Percentiles rank a stretch among this genome's conserved stretches.
These are phyloP conservation scores for Pulveroboletus sp. DNA, from an alignment of 768 basidiomycete genomes.

Conservation along the genomic window DNA sequence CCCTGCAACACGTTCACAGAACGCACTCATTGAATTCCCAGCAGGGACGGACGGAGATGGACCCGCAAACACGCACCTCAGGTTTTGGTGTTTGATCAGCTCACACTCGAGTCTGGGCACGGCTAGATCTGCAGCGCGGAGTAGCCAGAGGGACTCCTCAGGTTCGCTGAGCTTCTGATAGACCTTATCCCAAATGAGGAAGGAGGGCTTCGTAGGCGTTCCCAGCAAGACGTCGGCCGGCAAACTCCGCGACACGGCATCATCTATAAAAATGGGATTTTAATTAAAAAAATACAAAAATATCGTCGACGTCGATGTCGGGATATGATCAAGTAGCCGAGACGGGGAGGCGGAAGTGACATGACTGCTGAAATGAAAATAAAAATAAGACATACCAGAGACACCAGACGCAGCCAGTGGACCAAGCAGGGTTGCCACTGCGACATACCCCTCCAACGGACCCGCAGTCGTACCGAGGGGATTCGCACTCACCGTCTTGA, in stretches of 20 bases:
- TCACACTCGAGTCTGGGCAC: too few relatives aligned
- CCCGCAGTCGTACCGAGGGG: conserved; percentile 56
- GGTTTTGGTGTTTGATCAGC: too few relatives aligned
- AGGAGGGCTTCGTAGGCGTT: too few relatives aligned
- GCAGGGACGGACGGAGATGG: too few relatives aligned
- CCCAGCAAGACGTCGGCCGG: too few relatives aligned
- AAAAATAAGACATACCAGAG: conserved; percentile 43
- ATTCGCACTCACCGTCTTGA: conserved; percentile 63
- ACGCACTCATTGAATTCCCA: too few relatives aligned
- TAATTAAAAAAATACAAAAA: background rate
- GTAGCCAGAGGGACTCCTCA: too few relatives aligned
- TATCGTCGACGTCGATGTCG: conserved; percentile 1
- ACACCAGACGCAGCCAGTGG: conserved; percentile 46
- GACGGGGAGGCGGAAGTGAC: background rate
- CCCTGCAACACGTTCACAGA: conserved; percentile 32
- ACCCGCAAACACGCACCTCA: too few relatives aligned
- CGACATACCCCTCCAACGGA: conserved; percentile 82
- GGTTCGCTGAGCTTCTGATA: too few relatives aligned
- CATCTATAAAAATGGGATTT: conserved; percentile 29
- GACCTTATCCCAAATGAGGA: too few relatives aligned
- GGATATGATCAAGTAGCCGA: background rate
- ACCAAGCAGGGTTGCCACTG: conserved; percentile 62
- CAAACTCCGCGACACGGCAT: conserved; percentile 28
- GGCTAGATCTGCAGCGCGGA: too few relatives aligned
- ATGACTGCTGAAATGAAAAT: background rate